Evolutionary conservation across 2,329 filamentous ascomycete species (phyloP).

Genomic region (Huntiella decipiens): DNA sequence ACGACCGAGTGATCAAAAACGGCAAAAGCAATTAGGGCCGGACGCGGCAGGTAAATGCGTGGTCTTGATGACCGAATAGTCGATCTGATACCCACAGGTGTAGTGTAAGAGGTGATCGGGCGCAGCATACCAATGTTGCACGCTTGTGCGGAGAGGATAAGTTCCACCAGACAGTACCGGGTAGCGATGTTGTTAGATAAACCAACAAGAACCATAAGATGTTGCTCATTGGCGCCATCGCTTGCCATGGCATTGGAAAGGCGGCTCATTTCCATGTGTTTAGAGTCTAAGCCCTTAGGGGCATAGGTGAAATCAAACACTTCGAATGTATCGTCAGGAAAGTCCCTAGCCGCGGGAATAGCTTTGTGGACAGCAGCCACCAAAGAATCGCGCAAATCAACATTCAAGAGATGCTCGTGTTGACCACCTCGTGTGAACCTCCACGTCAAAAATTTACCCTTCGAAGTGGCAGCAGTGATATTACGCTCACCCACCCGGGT

Average conservation of each 20-base stretch:
- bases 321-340: conserved; percentile 43
- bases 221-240: conserved; percentile 33
- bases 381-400: conserved; percentile 49
- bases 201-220: conserved; percentile 43
- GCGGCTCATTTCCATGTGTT: conserved; percentile 30
- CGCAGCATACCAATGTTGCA: conserved; percentile 46
- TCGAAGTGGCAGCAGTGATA: conserved; percentile 58
- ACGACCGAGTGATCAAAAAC: conserved; percentile 64
- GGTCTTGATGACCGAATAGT: conserved; percentile 27
- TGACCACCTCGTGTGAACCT: conserved; percentile 75
- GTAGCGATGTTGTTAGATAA: conserved; percentile 32
- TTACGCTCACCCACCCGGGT: conserved; percentile 66
- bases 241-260: conserved; percentile 30
- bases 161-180: conserved; percentile 59
- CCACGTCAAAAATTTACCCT: conserved; percentile 69
- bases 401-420: conserved; percentile 52
- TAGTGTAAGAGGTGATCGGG: conserved; percentile 45
- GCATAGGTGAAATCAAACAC: conserved; percentile 65
- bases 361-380: conserved; percentile 39
- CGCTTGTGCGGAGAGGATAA: conserved; percentile 36
- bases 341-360: conserved; percentile 27
- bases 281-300: conserved; percentile 30
- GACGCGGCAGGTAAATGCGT: conserved; percentile 57
- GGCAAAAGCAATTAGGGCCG: conserved; percentile 63
- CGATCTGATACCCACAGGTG: conserved; percentile 26